These are phyloP conservation scores for Solanum sitiens DNA, from an alignment of 257 asterid genomes.

Conservation along the genomic window DNA sequence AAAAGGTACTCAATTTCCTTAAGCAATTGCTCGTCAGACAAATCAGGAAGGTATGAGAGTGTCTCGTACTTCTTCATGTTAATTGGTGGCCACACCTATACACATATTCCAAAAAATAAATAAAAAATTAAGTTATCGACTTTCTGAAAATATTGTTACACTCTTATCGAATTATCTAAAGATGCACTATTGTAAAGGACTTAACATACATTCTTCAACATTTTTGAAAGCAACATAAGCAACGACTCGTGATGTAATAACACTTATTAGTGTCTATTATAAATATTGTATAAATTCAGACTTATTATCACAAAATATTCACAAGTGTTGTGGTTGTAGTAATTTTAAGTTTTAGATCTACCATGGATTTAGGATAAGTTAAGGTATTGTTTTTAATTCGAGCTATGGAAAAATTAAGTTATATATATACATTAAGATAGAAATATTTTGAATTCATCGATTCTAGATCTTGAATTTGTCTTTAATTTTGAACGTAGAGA, in stretches of 20 bases:
- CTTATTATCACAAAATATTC: not conserved
- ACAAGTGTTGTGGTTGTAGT: not conserved
- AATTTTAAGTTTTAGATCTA: too few species aligned
- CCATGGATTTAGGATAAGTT: too few species aligned
- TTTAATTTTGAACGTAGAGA: not conserved
- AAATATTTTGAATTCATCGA: not conserved
- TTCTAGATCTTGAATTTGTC: not conserved
- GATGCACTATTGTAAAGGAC: not conserved
- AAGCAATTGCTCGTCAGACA: slow-evolving; percentile 13
- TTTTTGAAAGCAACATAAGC: not conserved
- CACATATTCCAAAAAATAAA: not conserved
- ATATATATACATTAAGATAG: not conserved
- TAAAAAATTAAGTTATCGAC: not conserved
- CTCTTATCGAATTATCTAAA: not conserved
- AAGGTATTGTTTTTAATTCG: too few species aligned
- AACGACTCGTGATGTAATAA: not conserved
- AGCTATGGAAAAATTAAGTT: not conserved
- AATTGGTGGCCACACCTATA: slow-evolving; percentile 40
- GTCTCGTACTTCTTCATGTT: slow-evolving; percentile 7
- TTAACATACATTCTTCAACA: not conserved
- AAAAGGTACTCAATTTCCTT: slow-evolving; percentile 40
- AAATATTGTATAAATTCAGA: not conserved
- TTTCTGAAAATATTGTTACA: not conserved
- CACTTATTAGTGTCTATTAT: not conserved
- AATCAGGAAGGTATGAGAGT: slow-evolving; percentile 26